Evolutionary conservation across 78 protist species (phyloP), one percentile per base, ranked within the genome.

Genomic region (Parvularia atlantis): DNA sequence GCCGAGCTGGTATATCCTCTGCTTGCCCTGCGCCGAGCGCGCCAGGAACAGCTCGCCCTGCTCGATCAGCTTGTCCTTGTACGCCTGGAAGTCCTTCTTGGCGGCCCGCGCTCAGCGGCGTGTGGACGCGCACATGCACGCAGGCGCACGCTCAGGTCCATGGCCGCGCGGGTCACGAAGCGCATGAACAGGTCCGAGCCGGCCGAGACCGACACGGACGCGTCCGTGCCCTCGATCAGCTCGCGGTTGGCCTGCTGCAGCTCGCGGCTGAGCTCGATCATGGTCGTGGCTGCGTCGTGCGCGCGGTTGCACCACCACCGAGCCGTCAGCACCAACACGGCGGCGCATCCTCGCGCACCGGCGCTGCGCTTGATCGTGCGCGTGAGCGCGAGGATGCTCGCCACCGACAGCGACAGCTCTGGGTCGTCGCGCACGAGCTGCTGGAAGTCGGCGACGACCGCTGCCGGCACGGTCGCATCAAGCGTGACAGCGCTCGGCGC

Each of bases 1-100:
- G 58, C 86, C 91, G 19, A 77, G 59, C 31, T 48, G 9, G n/a
- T 90, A 84, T 30, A 92, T 81, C 63, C 28, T 41, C 20, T 17
- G n/a, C 13, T 92, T 69, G 36, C 80, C 63, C 36, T 11, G 41
- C 35, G 33, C 28, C 37, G 93, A 61, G 31, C 31, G 35, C 13
- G 58, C 30, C 22, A 73, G 53, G 30, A 87, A 68, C 33, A 41
- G 57, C 76, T 70, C 57, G 19, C 91, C 94, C 30, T 87, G 73
- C 66, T 77, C 78, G 64, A 87, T 68, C 41, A 92, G 31, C 41
- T 20, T 53, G 22, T 7, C 16, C 63, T 75, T 77, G 75, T 78
- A 79, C n/a, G 40, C 59, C 16, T 67, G 87, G 39, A 84, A 79
- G 48, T 82, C 84, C 70, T 76, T 10, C 26, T 7, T 52, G 4